A percentile compares a stretch with the other conserved stretches of the same genome.
These are phyloP conservation scores for Ramalina intermedia DNA, from an alignment of 495 filamentous ascomycete species.

Conservation along the genomic window DNA sequence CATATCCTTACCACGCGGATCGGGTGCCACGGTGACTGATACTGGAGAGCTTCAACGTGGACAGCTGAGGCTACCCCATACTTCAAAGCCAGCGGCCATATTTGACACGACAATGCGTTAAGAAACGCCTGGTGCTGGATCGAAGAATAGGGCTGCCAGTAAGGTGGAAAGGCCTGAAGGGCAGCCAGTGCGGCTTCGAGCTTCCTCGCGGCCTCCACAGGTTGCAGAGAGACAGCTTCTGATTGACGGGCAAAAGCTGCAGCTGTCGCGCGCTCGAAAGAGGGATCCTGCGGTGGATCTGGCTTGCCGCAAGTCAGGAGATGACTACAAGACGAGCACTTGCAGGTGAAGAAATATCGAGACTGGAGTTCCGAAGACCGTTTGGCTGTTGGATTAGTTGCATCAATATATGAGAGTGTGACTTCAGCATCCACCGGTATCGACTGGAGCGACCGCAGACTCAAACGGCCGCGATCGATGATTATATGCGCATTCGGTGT, in stretches of 20 bases:
- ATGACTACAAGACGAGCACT: constrained; percentile 38
- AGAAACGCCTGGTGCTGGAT: constrained; percentile 27
- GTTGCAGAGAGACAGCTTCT: constrained; percentile 16
- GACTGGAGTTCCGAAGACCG: constrained; percentile 38
- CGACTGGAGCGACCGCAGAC: constrained; percentile 28
- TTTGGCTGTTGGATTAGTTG: constrained; percentile 31
- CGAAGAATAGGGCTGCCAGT: constrained; percentile 27
- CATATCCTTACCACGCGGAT: constrained; percentile 30
- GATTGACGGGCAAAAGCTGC: constrained; percentile 14
- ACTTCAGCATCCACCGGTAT: constrained; percentile 46
- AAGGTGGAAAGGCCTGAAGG: constrained; percentile 20
- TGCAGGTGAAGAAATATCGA: constrained; percentile 53
- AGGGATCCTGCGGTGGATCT: constrained; percentile 3
- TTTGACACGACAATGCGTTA: constrained; percentile 18
- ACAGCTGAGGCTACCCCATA: constrained; percentile 27
- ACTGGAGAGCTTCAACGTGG: constrained; percentile 25
- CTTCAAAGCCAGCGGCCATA: constrained; percentile 23
- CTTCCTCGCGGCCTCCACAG: constrained; percentile 15
- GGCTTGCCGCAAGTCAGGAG: constrained; percentile 18
- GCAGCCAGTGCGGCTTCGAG: constrained; percentile 20
- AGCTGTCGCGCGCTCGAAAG: constrained; percentile 3
- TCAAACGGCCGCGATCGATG: constrained; percentile 39
- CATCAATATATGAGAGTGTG: constrained; percentile 55
- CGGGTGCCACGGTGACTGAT: constrained; percentile 23
- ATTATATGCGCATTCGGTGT: constrained; percentile 49